Conservation (phyloP, 2,329 filamentous ascomycete species). For the Pseudogymnoascus sp. region DNA sequence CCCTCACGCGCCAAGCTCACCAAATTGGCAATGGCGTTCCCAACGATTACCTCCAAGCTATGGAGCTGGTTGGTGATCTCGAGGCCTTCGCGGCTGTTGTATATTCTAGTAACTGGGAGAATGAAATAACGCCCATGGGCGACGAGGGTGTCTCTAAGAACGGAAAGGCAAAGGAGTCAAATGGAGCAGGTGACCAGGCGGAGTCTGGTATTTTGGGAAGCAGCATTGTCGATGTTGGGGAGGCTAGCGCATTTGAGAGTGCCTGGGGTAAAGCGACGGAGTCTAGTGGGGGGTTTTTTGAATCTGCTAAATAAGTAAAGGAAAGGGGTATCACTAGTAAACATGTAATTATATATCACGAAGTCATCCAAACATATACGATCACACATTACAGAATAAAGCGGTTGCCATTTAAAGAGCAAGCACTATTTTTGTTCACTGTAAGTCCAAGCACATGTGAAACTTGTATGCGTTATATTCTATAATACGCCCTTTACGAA, state of each 20-base stretch:
- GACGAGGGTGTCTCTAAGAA: constrained; percentile 14
- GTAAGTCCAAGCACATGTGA: neutral
- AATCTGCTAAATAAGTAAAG: constrained; percentile 2
- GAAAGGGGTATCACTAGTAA: neutral
- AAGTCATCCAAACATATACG: neutral
- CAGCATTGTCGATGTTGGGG: constrained; percentile 48
- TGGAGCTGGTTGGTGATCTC: constrained; percentile 69
- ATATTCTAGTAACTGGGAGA: constrained; percentile 77
- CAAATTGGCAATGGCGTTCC: constrained; percentile 72
- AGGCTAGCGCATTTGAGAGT: constrained; percentile 51
- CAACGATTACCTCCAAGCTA: constrained; percentile 64
- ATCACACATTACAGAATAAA: neutral
- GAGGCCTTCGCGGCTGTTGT: constrained; percentile 82
- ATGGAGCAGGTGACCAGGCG: neutral
- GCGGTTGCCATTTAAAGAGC: neutral
- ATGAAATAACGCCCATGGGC: constrained; percentile 43
- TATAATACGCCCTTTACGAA: constrained; percentile 63
- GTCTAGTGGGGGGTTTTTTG: neutral
- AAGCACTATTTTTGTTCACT: neutral
- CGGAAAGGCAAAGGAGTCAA: constrained; percentile 18
- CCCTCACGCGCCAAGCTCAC: constrained; percentile 86
- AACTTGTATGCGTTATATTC: neutral
- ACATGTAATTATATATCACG: constrained; percentile 9
- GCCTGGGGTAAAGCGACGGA: constrained; percentile 61
- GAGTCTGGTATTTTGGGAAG: constrained; percentile 32